Percentiles rank a stretch among this genome's conserved stretches.
phyloP scores from a whole-genome alignment of 1,284 basidiomycete genomes.

The Filobasidium uniguttulatum region DNA sequence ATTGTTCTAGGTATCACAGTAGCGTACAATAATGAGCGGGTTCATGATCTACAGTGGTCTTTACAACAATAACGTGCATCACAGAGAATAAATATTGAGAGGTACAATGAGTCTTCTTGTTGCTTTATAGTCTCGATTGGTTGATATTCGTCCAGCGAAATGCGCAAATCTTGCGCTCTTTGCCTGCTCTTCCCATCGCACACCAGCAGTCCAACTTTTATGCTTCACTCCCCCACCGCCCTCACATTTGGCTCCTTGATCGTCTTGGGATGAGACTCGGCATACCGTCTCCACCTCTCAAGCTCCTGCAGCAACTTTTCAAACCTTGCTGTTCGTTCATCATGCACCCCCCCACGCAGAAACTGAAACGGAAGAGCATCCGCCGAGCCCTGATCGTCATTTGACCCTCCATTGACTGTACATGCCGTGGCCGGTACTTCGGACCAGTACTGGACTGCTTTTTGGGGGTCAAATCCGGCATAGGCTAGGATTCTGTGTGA shows the following conservation, averaged over 20 bases:
- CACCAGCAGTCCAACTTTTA: too few relatives aligned
- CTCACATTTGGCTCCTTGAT: not conserved
- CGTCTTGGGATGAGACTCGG: not conserved
- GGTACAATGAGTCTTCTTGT: too few relatives aligned
- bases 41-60: too few relatives aligned
- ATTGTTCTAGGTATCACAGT: too few relatives aligned
- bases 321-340: conserved; percentile 48
- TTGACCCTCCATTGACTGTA: conserved; percentile 20
- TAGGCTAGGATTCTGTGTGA: conserved; percentile 57
- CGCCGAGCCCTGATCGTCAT: conserved; percentile 15
- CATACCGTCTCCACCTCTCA: conserved; percentile 42
- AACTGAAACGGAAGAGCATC: conserved; percentile 25
- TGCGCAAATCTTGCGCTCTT: too few relatives aligned
- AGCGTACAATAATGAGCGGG: too few relatives aligned
- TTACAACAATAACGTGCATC: too few relatives aligned
- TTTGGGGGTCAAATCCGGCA: conserved; percentile 66
- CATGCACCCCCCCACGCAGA: conserved; percentile 42
- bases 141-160: too few relatives aligned
- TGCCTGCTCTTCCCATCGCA: too few relatives aligned
- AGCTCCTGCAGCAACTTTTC: conserved; percentile 50
- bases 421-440: conserved; percentile 23
- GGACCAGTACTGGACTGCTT: conserved; percentile 24
- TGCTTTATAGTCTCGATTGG: too few relatives aligned
- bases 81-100: too few relatives aligned
- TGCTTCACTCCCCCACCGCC: too few relatives aligned